Evolutionary conservation across 2,329 filamentous ascomycete genomes (phyloP), one percentile per base, ranked within the genome.

Genomic region (Sporothrix globosa): DNA sequence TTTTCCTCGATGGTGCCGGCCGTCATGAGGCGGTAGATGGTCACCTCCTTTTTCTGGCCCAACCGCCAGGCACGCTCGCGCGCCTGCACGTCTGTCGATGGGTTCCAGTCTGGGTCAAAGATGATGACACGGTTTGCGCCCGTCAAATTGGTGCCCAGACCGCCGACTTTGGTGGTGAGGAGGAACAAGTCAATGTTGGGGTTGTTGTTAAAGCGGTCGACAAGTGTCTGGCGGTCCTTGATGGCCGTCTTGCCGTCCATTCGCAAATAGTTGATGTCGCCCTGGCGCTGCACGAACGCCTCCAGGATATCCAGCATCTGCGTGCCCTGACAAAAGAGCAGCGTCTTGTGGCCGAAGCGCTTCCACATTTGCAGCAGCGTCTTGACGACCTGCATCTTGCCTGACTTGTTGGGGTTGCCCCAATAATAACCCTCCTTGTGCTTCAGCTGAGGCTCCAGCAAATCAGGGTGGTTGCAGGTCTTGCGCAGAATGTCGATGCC

Each of bases 1-100:
- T 99, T 99, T 80, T 99, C 96, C 78, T 99, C 96, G 30, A 99
- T 99, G 0, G 96, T 99, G 1, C 96, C 96, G 5, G 95, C 93
- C 4, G 93, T 97, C 92, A 99, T 97, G n/a, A 99, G 85, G 48
- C 96, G 91, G 78, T 97, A 99, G 27, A 99, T 97, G 4, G 93
- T 94, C 39, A 99, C 96, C 63, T 97, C 93, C 69, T 91, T 90
- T 79, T 96, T 97, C 81, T 99, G 96, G 0, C 96, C 96, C 1
- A 99, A 83, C 70, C 96, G 89, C 96, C 96, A 99, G 6, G 96
- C 96, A 76, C 96, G 88, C 80, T 99, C 96, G 63, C 96, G 90
- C 19, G 96, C 96, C 81, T 99, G 96, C 34, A 97, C 85, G 77
- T 99, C 96, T 0, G 95, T 98, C 0, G 95, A 97, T 1, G 95